Evolutionary conservation across 176 grass and related monocot genomes (phyloP), one percentile per base, ranked within the genome.

Genomic region (Aegilops tauschii): DNA sequence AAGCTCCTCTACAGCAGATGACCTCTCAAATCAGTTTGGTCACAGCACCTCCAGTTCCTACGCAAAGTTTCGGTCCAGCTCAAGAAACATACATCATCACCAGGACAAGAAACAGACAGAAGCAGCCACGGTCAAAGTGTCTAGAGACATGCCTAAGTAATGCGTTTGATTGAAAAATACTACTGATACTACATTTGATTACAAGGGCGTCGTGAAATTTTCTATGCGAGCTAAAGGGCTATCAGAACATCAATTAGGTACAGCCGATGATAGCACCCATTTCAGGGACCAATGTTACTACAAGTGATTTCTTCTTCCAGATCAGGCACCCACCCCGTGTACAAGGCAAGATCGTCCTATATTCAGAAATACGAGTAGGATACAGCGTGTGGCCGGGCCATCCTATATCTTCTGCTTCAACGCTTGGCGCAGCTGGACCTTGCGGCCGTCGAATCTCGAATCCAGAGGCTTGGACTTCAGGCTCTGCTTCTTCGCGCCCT

Each of bases 371-470:
- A 25, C 23, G 23, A 25, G 59, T 9, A 11, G 58, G 65, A 49
- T 23, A 76, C 13, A 17, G 14, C 18, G 12, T 62, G 37, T 16
- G 59, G 18, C 49, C 12, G 23, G 6, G 23, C 39, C 63, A 20
- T 82, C 31, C 88, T 92, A 97, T 87, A 93, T 91, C 86, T 92
- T 92, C 87, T 93, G 93, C 80, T 89, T 88, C 65, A 93, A 52
- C 8, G 87, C 88, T 61, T 95, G 93, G 72, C 87, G 88, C 42
- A 98, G 83, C 73, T 92, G 93, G 65, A 93, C 78, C 91, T 94
- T 94, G 30, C 84, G 90, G 25, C 90, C 87, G 39, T 95, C 90
- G 61, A 85, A 62, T 61, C 84, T 92, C 12, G 86, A 86, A 4
- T 89, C 92, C 61, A 89, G 56, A 73, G 89, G 81, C 79, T 94